These are phyloP conservation scores for Macrolepiota dolichaula DNA, from an alignment of 768 basidiomycete genomes.

Conservation along the genomic window DNA sequence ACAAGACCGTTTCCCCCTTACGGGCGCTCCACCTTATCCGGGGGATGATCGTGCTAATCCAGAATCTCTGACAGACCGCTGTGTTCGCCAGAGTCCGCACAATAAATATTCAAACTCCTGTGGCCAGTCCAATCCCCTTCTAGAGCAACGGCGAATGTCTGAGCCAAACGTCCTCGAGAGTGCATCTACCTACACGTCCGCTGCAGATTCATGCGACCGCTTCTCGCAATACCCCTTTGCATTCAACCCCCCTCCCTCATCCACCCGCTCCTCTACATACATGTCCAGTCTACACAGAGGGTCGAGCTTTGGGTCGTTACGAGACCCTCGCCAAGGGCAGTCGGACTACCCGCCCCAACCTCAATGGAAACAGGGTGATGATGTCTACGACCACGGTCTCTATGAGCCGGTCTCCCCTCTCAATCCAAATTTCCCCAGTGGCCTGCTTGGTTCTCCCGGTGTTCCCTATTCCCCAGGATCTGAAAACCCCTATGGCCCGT, in stretches of 20 bases:
- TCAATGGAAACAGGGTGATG: constrained; percentile 37
- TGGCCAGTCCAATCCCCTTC: constrained; percentile 30
- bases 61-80: constrained; percentile 34
- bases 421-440: constrained; percentile 49
- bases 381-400: constrained; percentile 28
- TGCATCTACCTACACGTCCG: constrained; percentile 35
- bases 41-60: constrained; percentile 36
- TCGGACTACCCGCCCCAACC: constrained; percentile 30
- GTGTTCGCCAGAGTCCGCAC: constrained; percentile 30
- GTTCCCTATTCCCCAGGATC: constrained; percentile 44
- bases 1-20: constrained; percentile 41
- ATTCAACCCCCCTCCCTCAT: constrained; percentile 29
- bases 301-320: constrained; percentile 40
- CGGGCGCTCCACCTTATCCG: constrained; percentile 37
- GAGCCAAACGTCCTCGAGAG: constrained; percentile 50
- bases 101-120: constrained; percentile 31
- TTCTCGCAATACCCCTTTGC: constrained; percentile 35
- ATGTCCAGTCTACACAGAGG: constrained; percentile 45
- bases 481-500: constrained; percentile 54
- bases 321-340: constrained; percentile 38
- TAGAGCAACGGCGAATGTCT: constrained; percentile 68
- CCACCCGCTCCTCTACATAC: constrained; percentile 33
- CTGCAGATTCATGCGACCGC: constrained; percentile 26
- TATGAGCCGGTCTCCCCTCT: constrained; percentile 55
- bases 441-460: constrained; percentile 29